phyloP scores from a whole-genome alignment of 2,329 filamentous ascomycete species.

The Stenocarpella maydis region DNA sequence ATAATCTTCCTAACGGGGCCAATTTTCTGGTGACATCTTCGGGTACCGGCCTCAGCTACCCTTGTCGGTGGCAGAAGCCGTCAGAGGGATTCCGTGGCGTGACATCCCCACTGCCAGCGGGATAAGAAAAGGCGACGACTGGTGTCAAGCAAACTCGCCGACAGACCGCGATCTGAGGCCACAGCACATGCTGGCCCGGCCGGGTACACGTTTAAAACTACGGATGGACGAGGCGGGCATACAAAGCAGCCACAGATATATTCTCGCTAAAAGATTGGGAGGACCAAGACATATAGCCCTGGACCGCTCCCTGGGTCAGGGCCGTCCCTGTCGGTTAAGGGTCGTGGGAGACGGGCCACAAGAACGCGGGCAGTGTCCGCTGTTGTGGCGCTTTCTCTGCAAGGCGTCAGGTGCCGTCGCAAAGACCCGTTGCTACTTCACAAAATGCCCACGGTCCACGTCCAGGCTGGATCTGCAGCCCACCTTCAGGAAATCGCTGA shows the following conservation, averaged over 20 bases:
- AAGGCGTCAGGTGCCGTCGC: neutral
- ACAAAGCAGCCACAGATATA: constrained; percentile 1
- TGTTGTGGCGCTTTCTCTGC: neutral
- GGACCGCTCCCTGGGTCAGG: constrained; percentile 15
- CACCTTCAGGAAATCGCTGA: constrained; percentile 73
- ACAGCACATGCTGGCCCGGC: constrained; percentile 9
- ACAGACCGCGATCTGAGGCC: neutral
- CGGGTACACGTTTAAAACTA: neutral
- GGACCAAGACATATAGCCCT: neutral
- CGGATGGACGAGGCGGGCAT: constrained; percentile 27
- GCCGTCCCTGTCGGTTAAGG: neutral
- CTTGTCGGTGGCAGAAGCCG: neutral
- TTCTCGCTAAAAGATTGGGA: constrained; percentile 1
- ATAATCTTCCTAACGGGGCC: too few species aligned
- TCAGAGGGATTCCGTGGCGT: constrained; percentile 20
- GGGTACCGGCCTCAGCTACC: neutral
- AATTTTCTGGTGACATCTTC: neutral
- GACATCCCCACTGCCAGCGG: neutral
- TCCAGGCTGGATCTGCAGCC: constrained; percentile 59
- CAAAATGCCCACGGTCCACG: constrained; percentile 67
- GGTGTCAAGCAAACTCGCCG: neutral
- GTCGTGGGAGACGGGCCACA: neutral
- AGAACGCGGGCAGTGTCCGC: neutral
- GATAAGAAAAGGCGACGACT: too few species aligned
- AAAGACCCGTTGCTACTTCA: neutral